Percentiles rank a stretch among this genome's conserved stretches.
These are phyloP conservation scores for Miscanthus sacchariflorus DNA, from an alignment of 202 grass and related monocot species.

Conservation along the genomic window DNA sequence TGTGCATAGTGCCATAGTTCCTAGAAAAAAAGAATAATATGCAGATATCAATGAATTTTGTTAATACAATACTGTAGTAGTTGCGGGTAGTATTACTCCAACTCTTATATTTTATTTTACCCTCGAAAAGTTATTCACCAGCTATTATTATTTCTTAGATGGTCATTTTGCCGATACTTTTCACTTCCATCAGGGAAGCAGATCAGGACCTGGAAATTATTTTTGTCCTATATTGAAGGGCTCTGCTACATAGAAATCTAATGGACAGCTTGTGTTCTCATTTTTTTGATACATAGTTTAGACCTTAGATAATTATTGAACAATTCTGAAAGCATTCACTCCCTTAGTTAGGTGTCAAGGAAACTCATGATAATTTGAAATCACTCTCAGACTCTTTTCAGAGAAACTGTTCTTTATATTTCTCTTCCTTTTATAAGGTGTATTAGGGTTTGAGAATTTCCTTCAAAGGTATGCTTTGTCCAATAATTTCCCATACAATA, in stretches of 20 bases:
- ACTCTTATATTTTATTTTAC: background rate
- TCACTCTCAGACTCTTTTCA: background rate
- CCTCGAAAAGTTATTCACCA: background rate
- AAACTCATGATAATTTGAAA: background rate
- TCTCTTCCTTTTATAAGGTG: background rate
- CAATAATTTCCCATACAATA: background rate
- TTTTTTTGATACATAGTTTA: background rate
- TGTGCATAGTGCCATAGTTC: background rate
- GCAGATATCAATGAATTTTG: background rate
- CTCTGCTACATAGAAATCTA: background rate
- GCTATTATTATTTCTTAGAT: background rate
- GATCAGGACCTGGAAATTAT: background rate
- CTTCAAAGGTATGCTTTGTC: background rate
- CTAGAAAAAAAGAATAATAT: background rate
- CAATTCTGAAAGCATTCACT: background rate
- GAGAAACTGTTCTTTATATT: background rate
- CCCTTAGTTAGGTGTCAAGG: background rate
- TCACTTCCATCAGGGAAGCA: background rate
- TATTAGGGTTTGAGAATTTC: background rate
- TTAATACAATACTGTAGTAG: background rate
- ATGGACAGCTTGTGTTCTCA: background rate
- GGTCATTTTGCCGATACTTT: background rate
- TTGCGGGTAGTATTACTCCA: conserved; percentile 6
- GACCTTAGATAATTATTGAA: background rate
- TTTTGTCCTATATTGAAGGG: background rate